These are phyloP conservation scores for Tetrahymena elliotti DNA, from an alignment of 73 alveolate genomes.

Conservation along the genomic window DNA sequence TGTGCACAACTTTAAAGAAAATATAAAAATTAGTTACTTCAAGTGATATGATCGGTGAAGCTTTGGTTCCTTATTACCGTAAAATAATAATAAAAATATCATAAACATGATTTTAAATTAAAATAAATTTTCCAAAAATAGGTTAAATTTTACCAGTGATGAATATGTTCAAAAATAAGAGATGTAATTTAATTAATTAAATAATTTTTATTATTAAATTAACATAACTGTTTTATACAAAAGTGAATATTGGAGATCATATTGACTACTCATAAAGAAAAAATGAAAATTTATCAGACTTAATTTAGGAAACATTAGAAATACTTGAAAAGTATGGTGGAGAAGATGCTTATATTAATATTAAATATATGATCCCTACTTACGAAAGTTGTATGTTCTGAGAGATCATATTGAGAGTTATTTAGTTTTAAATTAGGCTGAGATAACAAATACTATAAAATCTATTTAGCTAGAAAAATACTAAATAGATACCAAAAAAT, in stretches of 20 bases:
- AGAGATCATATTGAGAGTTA: neutral
- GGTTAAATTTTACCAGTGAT: conserved; percentile 85
- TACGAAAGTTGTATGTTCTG: conserved; percentile 91
- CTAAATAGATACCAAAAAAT: neutral
- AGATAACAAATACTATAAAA: neutral
- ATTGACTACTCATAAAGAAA: conserved; percentile 93
- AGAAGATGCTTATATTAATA: conserved; percentile 98
- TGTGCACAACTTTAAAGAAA: conserved; percentile 87
- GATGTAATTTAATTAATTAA: conserved; percentile 47
- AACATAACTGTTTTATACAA: neutral
- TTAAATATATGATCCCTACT: conserved; percentile 98
- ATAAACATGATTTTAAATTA: neutral
- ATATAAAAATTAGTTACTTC: conserved; percentile 81
- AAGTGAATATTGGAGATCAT: conserved; percentile 83
- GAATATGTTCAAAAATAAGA: conserved; percentile 84
- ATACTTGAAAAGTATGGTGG: conserved; percentile 97
- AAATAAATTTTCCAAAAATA: neutral
- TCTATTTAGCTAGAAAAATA: neutral
- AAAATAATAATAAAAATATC: neutral
- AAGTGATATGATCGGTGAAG: conserved; percentile 91
- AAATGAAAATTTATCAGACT: conserved; percentile 85
- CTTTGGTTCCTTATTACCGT: conserved; percentile 95
- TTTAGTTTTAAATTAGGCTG: neutral
- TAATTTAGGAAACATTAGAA: conserved; percentile 96
- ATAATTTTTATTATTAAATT: neutral